A percentile compares a stretch with the other conserved stretches of the same genome.
Conservation (phyloP, 2,329 filamentous ascomycete genomes). For the Fusarium xylarioides region DNA sequence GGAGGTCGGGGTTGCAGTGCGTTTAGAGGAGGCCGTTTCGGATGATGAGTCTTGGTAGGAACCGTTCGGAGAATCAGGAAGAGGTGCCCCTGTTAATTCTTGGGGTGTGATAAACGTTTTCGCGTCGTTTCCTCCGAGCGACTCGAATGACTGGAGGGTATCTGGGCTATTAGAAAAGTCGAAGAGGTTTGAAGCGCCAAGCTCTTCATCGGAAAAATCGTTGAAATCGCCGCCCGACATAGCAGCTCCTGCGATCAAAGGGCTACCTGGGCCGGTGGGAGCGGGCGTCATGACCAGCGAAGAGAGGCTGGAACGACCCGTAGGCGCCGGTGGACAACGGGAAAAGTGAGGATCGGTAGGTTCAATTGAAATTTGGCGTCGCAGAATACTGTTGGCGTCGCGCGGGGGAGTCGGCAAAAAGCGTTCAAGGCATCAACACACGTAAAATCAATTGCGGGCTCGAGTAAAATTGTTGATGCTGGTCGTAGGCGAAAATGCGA, state of each 20-base stretch:
- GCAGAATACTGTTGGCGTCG: conserved; percentile 37
- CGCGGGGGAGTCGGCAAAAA: conserved; percentile 29
- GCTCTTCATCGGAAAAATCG: conserved; percentile 51
- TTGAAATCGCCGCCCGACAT: conserved; percentile 51
- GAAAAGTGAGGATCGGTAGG: conserved; percentile 11
- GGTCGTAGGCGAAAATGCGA: neutral
- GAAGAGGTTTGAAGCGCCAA: conserved; percentile 46
- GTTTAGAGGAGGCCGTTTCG: conserved; percentile 61
- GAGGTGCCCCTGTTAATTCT: conserved; percentile 50
- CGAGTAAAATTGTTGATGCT: neutral
- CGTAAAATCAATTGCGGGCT: conserved; percentile 3
- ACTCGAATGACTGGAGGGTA: conserved; percentile 48
- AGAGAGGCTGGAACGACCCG: conserved; percentile 32
- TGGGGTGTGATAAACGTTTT: conserved; percentile 48
- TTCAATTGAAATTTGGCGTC: conserved; percentile 38
- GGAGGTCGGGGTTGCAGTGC: conserved; percentile 56
- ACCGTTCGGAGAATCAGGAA: conserved; percentile 53
- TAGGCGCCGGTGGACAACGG: conserved; percentile 13
- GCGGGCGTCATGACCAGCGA: conserved; percentile 50
- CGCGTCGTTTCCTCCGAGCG: conserved; percentile 44
- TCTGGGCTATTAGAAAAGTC: conserved; percentile 51
- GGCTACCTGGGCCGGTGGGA: conserved; percentile 48
- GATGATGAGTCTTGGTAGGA: conserved; percentile 61
- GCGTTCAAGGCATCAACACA: conserved; percentile 33
- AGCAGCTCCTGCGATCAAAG: conserved; percentile 51